A percentile compares a stretch with the other conserved stretches of the same genome.
Conservation (phyloP, 768 basidiomycete genomes). For the Chalciporus chontae region DNA sequence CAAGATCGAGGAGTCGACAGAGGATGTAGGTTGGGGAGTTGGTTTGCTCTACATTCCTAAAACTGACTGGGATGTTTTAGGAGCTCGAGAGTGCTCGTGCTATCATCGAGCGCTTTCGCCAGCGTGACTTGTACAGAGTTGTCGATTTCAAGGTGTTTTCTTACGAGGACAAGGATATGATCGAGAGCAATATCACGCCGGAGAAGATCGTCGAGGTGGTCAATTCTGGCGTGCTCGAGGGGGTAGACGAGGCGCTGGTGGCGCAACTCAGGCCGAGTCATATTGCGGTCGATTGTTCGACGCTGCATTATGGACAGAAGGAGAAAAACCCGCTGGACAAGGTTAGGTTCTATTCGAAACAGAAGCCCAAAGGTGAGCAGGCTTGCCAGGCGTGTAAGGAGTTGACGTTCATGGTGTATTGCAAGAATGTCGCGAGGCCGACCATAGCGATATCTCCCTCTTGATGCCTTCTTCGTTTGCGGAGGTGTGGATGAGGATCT, state of each 20-base stretch:
- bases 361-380: constrained; percentile 51
- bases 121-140: constrained; percentile 62
- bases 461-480: constrained; percentile 64
- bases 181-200: constrained; percentile 33
- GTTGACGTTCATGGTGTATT: neutral
- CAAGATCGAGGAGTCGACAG: constrained; percentile 52
- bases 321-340: constrained; percentile 64
- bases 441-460: constrained; percentile 57
- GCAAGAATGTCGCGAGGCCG: constrained; percentile 44
- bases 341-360: constrained; percentile 74
- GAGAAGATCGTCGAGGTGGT: constrained; percentile 44
- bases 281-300: constrained; percentile 59
- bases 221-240: constrained; percentile 21
- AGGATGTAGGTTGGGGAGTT: constrained; percentile 13
- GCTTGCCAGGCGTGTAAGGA: neutral
- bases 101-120: constrained; percentile 59
- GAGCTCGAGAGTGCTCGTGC: constrained; percentile 53
- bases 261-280: constrained; percentile 41
- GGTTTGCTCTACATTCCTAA: no score
- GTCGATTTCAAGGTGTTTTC: constrained; percentile 63
- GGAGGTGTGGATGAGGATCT: constrained; percentile 67
- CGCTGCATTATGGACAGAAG: constrained; percentile 78
- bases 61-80: constrained; percentile 32
- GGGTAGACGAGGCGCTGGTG: constrained; percentile 29
- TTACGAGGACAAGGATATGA: constrained; percentile 27